These are phyloP conservation scores for Euphorbia peplus DNA, from an alignment of 345 rosid species.

Conservation along the genomic window DNA sequence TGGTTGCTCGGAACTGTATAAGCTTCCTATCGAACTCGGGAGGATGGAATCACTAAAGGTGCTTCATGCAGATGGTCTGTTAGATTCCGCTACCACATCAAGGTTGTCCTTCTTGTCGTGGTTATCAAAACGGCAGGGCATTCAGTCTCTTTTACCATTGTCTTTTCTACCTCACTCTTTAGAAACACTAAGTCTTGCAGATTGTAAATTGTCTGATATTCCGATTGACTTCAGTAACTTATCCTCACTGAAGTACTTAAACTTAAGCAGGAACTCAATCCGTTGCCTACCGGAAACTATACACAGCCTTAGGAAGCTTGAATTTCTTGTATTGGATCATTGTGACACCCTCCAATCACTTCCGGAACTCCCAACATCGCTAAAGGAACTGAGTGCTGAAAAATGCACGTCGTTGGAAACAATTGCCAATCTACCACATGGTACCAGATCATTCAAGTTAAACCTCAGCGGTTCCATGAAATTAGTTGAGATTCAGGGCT, in stretches of 20 bases:
- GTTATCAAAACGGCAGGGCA: constrained; percentile 7
- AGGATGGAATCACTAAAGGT: constrained; percentile 21
- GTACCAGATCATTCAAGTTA: neutral
- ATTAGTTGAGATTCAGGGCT: constrained; percentile 6
- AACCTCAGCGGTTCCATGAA: neutral
- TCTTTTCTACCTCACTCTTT: constrained; percentile 12
- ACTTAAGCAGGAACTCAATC: constrained; percentile 20
- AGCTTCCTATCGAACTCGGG: constrained; percentile 7
- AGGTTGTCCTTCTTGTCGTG: constrained; percentile 20
- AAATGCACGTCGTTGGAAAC: neutral
- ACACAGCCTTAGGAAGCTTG: constrained; percentile 3
- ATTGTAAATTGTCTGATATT: constrained; percentile 16
- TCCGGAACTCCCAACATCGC: constrained; percentile 17
- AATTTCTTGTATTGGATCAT: neutral
- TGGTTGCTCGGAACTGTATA: constrained; percentile 25
- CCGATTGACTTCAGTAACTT: constrained; percentile 11
- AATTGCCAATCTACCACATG: constrained; percentile 5
- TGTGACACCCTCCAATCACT: constrained; percentile 17
- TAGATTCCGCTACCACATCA: constrained; percentile 1
- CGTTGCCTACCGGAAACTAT: constrained; percentile 14
- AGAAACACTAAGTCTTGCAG: constrained; percentile 14
- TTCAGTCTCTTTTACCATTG: constrained; percentile 7
- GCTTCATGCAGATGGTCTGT: constrained; percentile 15
- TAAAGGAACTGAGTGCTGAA: neutral
- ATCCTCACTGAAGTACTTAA: constrained; percentile 2